These are phyloP conservation scores for Aspergillus intermedius DNA, from an alignment of 2,329 filamentous ascomycete genomes.

Conservation along the genomic window DNA sequence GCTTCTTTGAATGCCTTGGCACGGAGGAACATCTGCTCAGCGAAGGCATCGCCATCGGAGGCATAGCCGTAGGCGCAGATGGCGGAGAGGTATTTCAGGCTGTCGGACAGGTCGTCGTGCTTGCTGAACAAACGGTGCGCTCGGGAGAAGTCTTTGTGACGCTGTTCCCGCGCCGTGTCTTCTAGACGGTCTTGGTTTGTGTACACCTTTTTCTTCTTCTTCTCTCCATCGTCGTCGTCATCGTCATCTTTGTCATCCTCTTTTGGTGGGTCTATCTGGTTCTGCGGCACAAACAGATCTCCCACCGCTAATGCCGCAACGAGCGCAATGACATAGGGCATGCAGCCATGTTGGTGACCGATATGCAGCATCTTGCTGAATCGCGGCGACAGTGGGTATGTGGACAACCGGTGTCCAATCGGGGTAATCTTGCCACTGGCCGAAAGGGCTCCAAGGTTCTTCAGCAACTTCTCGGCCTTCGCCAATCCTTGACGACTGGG, in stretches of 20 bases:
- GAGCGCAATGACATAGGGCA: constrained; percentile 79
- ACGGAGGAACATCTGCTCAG: constrained; percentile 74
- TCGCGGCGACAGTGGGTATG: constrained; percentile 83
- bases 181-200: constrained; percentile 63
- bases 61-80: constrained; percentile 81
- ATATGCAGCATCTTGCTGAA: constrained; percentile 89
- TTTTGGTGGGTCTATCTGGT: constrained; percentile 61
- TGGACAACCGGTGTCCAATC: constrained; percentile 72
- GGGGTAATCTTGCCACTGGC: constrained; percentile 67
- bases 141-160: constrained; percentile 59
- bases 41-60: constrained; percentile 62
- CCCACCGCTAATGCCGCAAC: constrained; percentile 83
- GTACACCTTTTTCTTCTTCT: constrained; percentile 40
- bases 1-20: constrained; percentile 83
- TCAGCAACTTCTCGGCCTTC: constrained; percentile 78
- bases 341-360: constrained; percentile 72
- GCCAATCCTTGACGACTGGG: constrained; percentile 69
- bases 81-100: constrained; percentile 81
- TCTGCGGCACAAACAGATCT: constrained; percentile 79
- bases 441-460: constrained; percentile 75
- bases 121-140: constrained; percentile 73
- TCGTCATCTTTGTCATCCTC: not conserved
- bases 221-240: constrained; percentile 13
- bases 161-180: constrained; percentile 61
- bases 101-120: constrained; percentile 77